These are phyloP conservation scores for Coemansia brasiliensis DNA, from an alignment of 192 early-diverging fungal species.

Conservation along the genomic window DNA sequence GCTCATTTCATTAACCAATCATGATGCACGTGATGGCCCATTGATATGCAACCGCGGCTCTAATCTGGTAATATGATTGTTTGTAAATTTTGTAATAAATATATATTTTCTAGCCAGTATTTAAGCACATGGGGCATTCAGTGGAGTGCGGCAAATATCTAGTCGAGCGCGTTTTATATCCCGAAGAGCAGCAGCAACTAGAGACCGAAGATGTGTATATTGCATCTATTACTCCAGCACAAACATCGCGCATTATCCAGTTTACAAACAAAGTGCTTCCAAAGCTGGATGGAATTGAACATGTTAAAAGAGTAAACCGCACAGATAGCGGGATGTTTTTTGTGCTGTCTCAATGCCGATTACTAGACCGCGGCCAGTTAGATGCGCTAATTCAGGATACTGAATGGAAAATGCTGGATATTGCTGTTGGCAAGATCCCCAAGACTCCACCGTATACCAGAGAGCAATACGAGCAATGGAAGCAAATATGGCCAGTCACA, in stretches of 20 bases:
- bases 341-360: constrained; percentile 33
- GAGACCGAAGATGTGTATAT: constrained; percentile 38
- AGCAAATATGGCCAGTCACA: constrained; percentile 75
- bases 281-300: constrained; percentile 32
- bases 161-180: constrained; percentile 26
- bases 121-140: not conserved
- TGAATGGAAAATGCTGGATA: constrained; percentile 19
- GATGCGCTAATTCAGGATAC: constrained; percentile 5
- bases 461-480: constrained; percentile 79
- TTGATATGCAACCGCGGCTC: not conserved
- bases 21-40: constrained; percentile 4
- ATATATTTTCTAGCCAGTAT: not conserved
- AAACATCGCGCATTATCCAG: constrained; percentile 19
- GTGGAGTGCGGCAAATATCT: not conserved
- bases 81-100: not conserved
- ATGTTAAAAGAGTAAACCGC: constrained; percentile 45
- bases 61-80: not conserved
- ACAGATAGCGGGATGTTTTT: constrained; percentile 6
- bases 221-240: constrained; percentile 7
- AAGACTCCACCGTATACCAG: constrained; percentile 63
- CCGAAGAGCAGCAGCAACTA: constrained; percentile 37
- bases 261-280: constrained; percentile 22
- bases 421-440: constrained; percentile 51
- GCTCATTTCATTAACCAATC: not conserved
- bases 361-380: constrained; percentile 11